Percentiles rank a stretch among this genome's conserved stretches.
phyloP scores from a whole-genome alignment of 176 grass and related monocot species.

The Aegilops longissima region DNA sequence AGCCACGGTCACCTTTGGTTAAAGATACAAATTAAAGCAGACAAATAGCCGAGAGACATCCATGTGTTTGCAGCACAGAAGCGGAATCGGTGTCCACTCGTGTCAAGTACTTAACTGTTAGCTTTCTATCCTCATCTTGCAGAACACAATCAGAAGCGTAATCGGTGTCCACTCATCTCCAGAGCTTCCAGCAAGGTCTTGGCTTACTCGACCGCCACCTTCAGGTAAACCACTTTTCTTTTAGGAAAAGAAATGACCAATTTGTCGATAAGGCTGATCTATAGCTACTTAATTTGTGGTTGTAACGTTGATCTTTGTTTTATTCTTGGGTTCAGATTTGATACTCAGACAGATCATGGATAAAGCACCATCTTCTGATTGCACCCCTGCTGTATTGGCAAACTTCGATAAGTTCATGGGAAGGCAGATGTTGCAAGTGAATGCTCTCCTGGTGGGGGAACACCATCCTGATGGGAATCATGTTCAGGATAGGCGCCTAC shows the following conservation, averaged over 20 bases:
- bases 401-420: not conserved
- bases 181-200: too few species aligned
- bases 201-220: not conserved
- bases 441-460: not conserved
- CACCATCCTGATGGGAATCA: not conserved
- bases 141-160: too few species aligned
- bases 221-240: not conserved
- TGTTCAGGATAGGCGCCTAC: not conserved
- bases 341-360: not conserved
- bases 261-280: not conserved
- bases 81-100: too few species aligned
- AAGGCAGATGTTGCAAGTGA: not conserved
- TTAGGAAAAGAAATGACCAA: not conserved
- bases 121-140: too few species aligned
- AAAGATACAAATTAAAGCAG: too few species aligned
- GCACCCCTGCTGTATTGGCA: not conserved
- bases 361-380: not conserved
- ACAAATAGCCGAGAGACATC: too few species aligned
- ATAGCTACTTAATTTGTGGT: not conserved
- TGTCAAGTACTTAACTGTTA: too few species aligned
- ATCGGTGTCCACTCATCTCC: too few species aligned
- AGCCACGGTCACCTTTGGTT: too few species aligned
- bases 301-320: not conserved
- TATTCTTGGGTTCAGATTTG: too few species aligned
- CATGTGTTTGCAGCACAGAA: too few species aligned